Percentiles rank a stretch among this genome's conserved stretches.
phyloP scores from a whole-genome alignment of 257 asterid genomes.

The Forsythia suspensa region DNA sequence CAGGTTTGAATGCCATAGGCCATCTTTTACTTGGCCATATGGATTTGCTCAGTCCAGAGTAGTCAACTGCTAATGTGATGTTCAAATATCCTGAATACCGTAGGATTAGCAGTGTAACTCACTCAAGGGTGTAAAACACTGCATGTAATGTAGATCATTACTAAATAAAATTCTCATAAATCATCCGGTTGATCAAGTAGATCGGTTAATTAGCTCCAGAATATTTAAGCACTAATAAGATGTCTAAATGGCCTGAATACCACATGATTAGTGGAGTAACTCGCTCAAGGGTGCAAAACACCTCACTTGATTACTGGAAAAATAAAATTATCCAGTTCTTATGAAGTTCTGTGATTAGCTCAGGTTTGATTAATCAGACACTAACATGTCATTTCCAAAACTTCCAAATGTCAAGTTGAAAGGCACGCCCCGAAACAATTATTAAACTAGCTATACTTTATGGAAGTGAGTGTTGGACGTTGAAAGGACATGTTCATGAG shows the following conservation, averaged over 20 bases:
- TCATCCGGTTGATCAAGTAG: slow-evolving; percentile 15
- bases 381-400: background rate
- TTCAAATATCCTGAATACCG: background rate
- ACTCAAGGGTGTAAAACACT: slow-evolving; percentile 13
- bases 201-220: background rate
- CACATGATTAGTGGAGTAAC: background rate
- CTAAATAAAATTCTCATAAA: background rate
- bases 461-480: background rate
- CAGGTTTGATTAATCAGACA: background rate
- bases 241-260: background rate
- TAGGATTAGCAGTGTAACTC: background rate
- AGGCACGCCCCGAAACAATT: background rate
- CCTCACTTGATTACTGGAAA: background rate
- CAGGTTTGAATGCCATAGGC: background rate
- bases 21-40: background rate
- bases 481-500: background rate
- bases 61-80: background rate
- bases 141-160: background rate
- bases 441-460: background rate
- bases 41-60: background rate
- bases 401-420: background rate
- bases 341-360: background rate
- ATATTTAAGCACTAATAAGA: background rate
- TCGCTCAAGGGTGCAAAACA: background rate
- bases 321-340: background rate